Evolutionary conservation across 306 rosid genomes (phyloP).

Genomic region (Purshia tridentata): DNA sequence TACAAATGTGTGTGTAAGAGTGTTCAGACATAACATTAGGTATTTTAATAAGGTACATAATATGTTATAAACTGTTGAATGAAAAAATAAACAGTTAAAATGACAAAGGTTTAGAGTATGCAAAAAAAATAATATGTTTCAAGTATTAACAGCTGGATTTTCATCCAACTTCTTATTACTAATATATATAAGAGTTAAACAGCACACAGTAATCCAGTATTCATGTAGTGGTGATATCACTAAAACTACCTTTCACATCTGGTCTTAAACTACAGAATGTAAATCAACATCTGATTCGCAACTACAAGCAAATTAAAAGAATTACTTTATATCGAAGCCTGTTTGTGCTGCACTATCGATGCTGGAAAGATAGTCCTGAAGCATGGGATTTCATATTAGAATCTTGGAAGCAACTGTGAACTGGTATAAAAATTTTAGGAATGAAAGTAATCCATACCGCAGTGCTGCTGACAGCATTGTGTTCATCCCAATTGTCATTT

Average conservation of each 20-base stretch:
- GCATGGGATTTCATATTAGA: conserved; percentile 30
- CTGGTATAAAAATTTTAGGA: conserved; percentile 3
- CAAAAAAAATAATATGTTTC: no score
- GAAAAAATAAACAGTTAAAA: no score
- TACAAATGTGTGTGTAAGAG: no score
- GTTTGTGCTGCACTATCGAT: conserved; percentile 67
- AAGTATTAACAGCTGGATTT: no score
- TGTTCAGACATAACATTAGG: no score
- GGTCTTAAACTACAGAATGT: background rate
- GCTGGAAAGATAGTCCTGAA: conserved; percentile 95
- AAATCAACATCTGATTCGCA: conserved; percentile 6
- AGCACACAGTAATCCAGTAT: background rate
- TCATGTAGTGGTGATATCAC: background rate
- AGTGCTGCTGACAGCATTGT: conserved; percentile 72
- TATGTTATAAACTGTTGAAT: no score
- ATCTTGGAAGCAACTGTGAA: conserved; percentile 23
- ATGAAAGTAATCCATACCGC: conserved; percentile 58
- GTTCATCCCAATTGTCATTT: conserved; percentile 75
- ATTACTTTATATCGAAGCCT: conserved; percentile 76
- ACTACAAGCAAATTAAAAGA: conserved; percentile 28
- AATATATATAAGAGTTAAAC: background rate
- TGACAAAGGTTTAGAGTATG: no score
- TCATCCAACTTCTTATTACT: no score
- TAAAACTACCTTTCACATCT: background rate
- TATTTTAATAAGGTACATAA: no score